Percentiles rank a stretch among this genome's conserved stretches.
These are phyloP conservation scores for Podospora australis DNA, from an alignment of 495 filamentous ascomycete species.

Conservation along the genomic window DNA sequence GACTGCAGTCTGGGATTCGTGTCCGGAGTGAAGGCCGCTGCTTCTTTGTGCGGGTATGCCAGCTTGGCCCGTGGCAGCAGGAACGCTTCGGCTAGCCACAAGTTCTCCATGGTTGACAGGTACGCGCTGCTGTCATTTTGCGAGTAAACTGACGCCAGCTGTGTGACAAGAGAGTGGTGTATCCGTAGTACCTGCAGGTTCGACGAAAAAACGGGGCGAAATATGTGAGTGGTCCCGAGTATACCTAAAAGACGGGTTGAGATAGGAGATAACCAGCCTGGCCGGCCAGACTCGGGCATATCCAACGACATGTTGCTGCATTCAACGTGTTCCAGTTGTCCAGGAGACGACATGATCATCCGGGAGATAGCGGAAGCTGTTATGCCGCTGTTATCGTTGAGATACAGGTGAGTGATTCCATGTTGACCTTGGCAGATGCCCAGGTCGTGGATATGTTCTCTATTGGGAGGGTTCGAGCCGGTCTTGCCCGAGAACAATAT, in stretches of 20 bases:
- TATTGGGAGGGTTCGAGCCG: not conserved
- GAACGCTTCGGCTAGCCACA: conserved; percentile 33
- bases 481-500: conserved; percentile 17
- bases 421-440: conserved; percentile 15
- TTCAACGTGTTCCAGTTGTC: conserved; percentile 39
- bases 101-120: conserved; percentile 16
- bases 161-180: conserved; percentile 45
- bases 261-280: conserved; percentile 7
- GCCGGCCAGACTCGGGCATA: conserved; percentile 1
- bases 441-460: conserved; percentile 9
- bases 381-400: conserved; percentile 34
- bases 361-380: conserved; percentile 23
- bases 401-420: conserved; percentile 39
- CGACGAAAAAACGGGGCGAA: conserved; percentile 38
- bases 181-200: conserved; percentile 38
- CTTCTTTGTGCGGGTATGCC: conserved; percentile 36
- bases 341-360: conserved; percentile 26
- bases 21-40: conserved; percentile 35
- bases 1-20: conserved; percentile 41
- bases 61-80: conserved; percentile 29
- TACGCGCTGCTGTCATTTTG: not conserved
- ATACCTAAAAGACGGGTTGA: conserved; percentile 28
- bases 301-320: conserved; percentile 27
- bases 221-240: conserved; percentile 32
- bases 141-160: conserved; percentile 27